Conservation (phyloP, 257 asterid genomes). For the Parsonsia alboflavescens region DNA sequence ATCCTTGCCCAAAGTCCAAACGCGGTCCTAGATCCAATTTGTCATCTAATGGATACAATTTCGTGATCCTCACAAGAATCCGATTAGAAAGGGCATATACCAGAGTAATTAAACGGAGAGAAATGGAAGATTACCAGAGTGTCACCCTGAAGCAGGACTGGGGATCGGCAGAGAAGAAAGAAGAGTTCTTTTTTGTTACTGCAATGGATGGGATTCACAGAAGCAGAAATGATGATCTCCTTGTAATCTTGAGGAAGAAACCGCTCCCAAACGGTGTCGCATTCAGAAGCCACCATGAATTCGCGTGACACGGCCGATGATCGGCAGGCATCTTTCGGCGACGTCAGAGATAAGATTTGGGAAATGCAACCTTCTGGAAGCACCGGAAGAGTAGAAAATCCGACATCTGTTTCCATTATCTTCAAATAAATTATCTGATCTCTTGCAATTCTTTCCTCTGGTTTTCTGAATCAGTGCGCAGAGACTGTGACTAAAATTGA, state of each 20-base stretch:
- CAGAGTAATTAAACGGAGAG: no score
- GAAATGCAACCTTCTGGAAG: conserved; percentile 35
- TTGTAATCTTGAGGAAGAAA: conserved; percentile 19
- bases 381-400: no score
- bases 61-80: no score
- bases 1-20: no score
- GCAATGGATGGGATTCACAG: conserved; percentile 16
- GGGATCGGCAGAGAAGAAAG: conserved; percentile 22
- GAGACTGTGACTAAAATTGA: no score
- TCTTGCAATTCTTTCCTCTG: background rate
- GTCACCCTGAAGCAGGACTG: conserved; percentile 25
- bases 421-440: background rate
- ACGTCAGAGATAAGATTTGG: conserved; percentile 26
- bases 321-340: conserved; percentile 29
- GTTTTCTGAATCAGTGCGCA: no score
- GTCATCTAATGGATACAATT: no score
- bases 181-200: conserved; percentile 32
- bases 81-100: no score
- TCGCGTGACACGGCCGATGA: conserved; percentile 15
- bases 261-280: conserved; percentile 25
- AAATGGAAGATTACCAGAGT: conserved; percentile 29
- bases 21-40: no score
- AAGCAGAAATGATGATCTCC: conserved; percentile 20
- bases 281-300: conserved; percentile 27
- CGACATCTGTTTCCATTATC: no score